Percentiles rank a stretch among this genome's conserved stretches.
phyloP scores from a whole-genome alignment of 495 filamentous ascomycete genomes.

The Astrocystis sublimbata region DNA sequence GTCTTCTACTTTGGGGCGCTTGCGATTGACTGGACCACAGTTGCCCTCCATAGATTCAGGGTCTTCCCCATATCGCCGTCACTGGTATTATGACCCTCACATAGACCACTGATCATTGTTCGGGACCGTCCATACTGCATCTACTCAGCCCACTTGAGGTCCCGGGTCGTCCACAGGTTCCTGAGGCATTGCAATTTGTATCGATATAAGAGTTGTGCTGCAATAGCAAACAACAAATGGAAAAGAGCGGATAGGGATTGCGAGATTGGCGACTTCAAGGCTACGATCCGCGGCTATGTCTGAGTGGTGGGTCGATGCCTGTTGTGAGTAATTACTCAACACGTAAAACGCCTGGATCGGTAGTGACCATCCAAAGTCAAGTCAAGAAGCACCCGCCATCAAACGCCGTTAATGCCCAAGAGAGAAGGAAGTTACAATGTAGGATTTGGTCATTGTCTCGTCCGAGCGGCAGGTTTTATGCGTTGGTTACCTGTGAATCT shows the following conservation, averaged over 20 bases:
- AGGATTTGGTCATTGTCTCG: slow-evolving; percentile 52
- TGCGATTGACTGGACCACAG: slow-evolving; percentile 25
- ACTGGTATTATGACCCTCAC: slow-evolving; percentile 18
- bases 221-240: slow-evolving; percentile 28
- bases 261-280: slow-evolving; percentile 28
- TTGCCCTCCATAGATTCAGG: slow-evolving; percentile 17
- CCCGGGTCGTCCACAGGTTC: slow-evolving; percentile 28
- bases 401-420: slow-evolving; percentile 56
- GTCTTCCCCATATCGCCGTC: slow-evolving; percentile 5
- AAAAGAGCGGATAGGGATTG: slow-evolving; percentile 52
- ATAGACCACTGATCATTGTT: slow-evolving; percentile 18
- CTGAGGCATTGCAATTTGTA: slow-evolving; percentile 27
- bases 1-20: slow-evolving; percentile 27
- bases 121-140: slow-evolving; percentile 7
- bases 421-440: slow-evolving; percentile 40
- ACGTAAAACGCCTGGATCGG: slow-evolving; percentile 40
- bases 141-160: slow-evolving; percentile 16
- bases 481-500: slow-evolving; percentile 54
- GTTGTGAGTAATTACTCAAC: slow-evolving; percentile 40
- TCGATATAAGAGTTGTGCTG: slow-evolving; percentile 22
- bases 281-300: slow-evolving; percentile 30
- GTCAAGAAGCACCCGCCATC: slow-evolving; percentile 43
- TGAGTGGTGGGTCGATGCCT: slow-evolving; percentile 27
- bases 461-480: slow-evolving; percentile 43
- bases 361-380: slow-evolving; percentile 47